A percentile compares a stretch with the other conserved stretches of the same genome.
These are phyloP conservation scores for Dalbergia oliveri DNA, from an alignment of 306 rosid species.

Conservation along the genomic window DNA sequence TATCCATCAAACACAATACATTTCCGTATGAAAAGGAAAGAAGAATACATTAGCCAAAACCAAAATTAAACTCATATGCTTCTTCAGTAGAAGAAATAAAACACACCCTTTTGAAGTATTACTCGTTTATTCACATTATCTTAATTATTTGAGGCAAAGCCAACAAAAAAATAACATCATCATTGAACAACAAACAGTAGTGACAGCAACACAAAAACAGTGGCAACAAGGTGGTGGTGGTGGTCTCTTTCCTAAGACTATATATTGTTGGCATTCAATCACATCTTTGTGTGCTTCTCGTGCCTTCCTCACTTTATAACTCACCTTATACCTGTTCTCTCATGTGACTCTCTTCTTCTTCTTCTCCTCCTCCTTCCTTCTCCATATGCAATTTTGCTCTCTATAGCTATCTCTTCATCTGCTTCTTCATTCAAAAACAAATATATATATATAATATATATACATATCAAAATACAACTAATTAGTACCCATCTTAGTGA, in stretches of 20 bases:
- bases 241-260: conserved; percentile 46
- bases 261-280: conserved; percentile 46
- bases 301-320: conserved; percentile 42
- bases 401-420: background rate
- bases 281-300: conserved; percentile 43
- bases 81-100: background rate
- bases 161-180: conserved; percentile 19
- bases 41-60: background rate
- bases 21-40: conserved; percentile 43
- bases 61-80: background rate
- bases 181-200: conserved; percentile 6
- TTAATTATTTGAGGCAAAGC: background rate
- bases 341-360: conserved; percentile 44
- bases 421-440: no score
- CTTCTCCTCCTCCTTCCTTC: background rate
- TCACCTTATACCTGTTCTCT: conserved; percentile 23
- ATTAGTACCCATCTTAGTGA: no score
- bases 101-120: background rate
- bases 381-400: background rate
- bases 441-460: background rate
- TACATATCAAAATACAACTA: background rate
- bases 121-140: conserved; percentile 28
- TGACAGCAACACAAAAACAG: conserved; percentile 39
- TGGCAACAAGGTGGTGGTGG: background rate
- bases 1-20: conserved; percentile 39